Evolutionary conservation across 2,329 filamentous ascomycete genomes (phyloP).

Genomic region (Lachnellula occidentalis): DNA sequence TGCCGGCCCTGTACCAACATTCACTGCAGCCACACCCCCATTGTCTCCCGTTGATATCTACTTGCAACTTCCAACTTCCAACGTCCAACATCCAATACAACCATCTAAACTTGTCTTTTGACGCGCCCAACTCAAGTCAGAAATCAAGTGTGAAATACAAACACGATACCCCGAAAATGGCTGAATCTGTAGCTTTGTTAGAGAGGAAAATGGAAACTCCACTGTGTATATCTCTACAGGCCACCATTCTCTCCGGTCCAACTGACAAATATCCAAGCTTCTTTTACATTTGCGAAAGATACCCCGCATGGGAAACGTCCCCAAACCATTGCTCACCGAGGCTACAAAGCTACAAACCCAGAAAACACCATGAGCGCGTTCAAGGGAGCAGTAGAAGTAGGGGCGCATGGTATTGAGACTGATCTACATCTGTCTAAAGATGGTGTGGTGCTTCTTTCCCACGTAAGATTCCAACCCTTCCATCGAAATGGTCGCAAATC

Average conservation of each 20-base stretch:
- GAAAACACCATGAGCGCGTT: conserved; percentile 87
- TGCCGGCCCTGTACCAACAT: no score
- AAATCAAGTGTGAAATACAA: no score
- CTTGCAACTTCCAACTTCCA: no score
- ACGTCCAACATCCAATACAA: no score
- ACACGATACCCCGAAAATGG: conserved; percentile 4
- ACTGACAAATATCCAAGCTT: conserved; percentile 17
- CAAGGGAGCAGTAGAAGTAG: conserved; percentile 64
- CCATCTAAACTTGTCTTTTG: no score
- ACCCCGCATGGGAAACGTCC: conserved; percentile 37
- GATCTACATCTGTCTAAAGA: conserved; percentile 81
- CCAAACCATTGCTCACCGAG: conserved; percentile 72
- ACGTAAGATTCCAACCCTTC: conserved; percentile 44
- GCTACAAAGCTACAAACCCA: conserved; percentile 70
- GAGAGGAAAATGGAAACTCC: conserved; percentile 15
- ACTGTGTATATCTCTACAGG: conserved; percentile 1
- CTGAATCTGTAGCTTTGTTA: conserved; percentile 12
- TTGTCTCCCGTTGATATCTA: no score
- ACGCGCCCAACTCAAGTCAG: no score
- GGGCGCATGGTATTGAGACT: conserved; percentile 82
- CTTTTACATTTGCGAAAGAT: conserved; percentile 23
- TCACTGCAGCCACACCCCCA: no score
- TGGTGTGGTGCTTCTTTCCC: conserved; percentile 77
- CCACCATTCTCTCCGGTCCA: not conserved
- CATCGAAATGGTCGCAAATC: not conserved